Base-by-base conservation (phyloP, 169 alveolate genomes). In the Eimeria sp. region DNA sequence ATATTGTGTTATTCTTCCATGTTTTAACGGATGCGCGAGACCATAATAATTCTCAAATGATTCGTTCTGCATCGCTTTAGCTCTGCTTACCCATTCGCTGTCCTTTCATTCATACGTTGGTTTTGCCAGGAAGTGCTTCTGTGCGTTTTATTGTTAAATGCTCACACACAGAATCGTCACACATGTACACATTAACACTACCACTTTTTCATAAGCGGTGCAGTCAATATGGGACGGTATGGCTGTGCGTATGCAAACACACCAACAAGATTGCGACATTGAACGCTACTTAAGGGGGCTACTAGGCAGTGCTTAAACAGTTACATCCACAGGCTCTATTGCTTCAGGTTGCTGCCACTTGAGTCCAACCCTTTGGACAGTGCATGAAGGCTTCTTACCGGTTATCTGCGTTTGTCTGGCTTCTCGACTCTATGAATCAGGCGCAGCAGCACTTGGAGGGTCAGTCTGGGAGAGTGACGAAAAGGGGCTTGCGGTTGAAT, bases 391-490 rank as follows among this genome's bases (percentile, higher is more conserved):
- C 30, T 82, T 40, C 82, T 5, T 67, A 43, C 2, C 78, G 13
- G 49, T n/a, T 11, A 30, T 34, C 27, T 72, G 82, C 82, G 10
- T 51, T 25, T 4, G 7, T 13, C 7, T 34, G 82, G 49, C 11
- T 9, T n/a, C 20, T 30, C 34, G 47, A 14, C 40, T 63, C 47
- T 57, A 51, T 86, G 93, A 11, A 34, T 6, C 93, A 86, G 93
- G 93, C 93, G 30, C 93, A 86, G 82, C 76, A 43, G 47, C 93
- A 84, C 61, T 40, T 61, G 78, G 92, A 84, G 34, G 30, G 58
- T 40, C 92, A 86, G 54, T 61, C 65, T 30, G 45, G 80, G 49
- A n/a, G 57, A n/a, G 13, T 86, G 65, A 67, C 40, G 80, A 49
- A 72, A 61, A 86, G 63, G 13, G 93, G 22, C 93, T 13, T 57